Conservation (phyloP, 768 basidiomycete genomes). For the Solioccasus polychromus region DNA sequence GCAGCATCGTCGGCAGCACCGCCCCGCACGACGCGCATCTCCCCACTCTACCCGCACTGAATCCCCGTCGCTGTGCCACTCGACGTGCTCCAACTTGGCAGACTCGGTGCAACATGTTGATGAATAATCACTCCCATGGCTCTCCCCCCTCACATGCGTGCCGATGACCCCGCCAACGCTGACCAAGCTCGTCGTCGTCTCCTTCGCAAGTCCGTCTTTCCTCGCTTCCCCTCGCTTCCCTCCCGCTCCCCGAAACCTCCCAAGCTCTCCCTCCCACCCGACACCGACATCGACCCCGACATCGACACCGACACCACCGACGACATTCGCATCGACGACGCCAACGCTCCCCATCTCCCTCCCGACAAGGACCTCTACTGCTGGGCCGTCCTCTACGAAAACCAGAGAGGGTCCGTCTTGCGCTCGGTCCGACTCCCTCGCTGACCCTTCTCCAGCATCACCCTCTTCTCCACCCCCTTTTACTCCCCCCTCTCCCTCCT, state of each 20-base stretch:
- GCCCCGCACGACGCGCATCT: conserved; percentile 63
- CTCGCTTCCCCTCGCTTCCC: conserved; percentile 31
- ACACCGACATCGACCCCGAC: not conserved
- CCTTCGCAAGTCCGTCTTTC: conserved; percentile 34
- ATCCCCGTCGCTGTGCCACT: conserved; percentile 17
- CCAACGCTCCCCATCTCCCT: conserved; percentile 19
- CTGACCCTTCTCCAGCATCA: conserved; percentile 42
- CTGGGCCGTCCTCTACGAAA: conserved; percentile 81
- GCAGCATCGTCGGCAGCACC: conserved; percentile 59
- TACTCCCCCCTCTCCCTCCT: conserved; percentile 71
- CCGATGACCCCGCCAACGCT: conserved; percentile 41
- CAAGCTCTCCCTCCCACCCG: not conserved
- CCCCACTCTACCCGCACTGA: conserved; percentile 3
- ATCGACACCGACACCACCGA: not conserved
- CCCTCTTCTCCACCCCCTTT: conserved; percentile 67
- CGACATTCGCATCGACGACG: conserved; percentile 33
- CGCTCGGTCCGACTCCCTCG: not conserved
- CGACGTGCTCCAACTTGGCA: conserved; percentile 8
- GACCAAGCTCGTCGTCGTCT: conserved; percentile 49
- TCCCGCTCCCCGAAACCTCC: conserved; percentile 16
- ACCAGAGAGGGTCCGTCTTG: conserved; percentile 68
- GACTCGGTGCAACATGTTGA: conserved; percentile 16
- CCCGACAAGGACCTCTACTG: conserved; percentile 53
- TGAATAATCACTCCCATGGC: conserved; percentile 16
- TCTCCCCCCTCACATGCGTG: conserved; percentile 38